A percentile compares a stretch with the other conserved stretches of the same genome.
Conservation (phyloP, 2,329 filamentous ascomycete species). For the Trichoderma gracile region DNA sequence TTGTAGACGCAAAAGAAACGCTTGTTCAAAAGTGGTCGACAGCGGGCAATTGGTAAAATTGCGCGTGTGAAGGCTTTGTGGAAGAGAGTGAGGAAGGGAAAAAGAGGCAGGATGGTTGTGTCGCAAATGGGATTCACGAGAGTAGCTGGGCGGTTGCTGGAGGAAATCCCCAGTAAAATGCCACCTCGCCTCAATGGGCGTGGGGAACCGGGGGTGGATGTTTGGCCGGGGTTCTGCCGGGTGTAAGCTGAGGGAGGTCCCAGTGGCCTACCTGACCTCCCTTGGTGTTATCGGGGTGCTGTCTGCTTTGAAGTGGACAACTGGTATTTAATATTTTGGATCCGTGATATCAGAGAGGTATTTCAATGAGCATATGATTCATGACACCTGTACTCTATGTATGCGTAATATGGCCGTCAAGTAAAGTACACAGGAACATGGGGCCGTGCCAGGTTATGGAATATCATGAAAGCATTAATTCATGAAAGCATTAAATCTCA, state of each 20-base stretch:
- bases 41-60: not conserved
- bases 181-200: constrained; percentile 27
- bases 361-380: no score
- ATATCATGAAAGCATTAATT: no score
- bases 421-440: no score
- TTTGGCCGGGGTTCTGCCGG: constrained; percentile 20
- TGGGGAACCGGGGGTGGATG: not conserved
- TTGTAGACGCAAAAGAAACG: not conserved
- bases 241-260: not conserved
- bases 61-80: constrained; percentile 2
- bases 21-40: not conserved
- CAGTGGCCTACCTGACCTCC: no score
- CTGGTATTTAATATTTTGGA: not conserved
- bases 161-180: constrained; percentile 21
- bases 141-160: not conserved
- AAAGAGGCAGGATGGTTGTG: constrained; percentile 1
- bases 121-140: constrained; percentile 4
- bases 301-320: not conserved
- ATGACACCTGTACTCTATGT: no score
- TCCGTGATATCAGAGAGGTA: not conserved
- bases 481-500: no score
- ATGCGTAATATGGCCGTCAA: no score
- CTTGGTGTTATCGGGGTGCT: not conserved
- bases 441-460: no score
- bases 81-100: not conserved